Conservation (phyloP, 805 yeast genomes). For the Jamesozyma rosinii region DNA sequence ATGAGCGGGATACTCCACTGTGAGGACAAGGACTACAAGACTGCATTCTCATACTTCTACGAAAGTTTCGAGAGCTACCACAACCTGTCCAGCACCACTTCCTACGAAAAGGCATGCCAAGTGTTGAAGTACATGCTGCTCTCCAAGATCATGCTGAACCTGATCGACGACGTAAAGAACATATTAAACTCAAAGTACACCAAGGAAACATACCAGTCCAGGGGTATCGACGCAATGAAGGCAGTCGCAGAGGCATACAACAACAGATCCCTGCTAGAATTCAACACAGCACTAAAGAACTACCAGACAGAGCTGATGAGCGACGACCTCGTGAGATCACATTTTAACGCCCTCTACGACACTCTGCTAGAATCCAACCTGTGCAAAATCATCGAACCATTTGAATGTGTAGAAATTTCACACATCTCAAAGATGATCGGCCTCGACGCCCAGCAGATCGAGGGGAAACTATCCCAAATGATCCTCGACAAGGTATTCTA, state of each 20-base stretch:
- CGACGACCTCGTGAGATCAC: conserved; percentile 83
- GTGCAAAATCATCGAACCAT: conserved; percentile 91
- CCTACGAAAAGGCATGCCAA: conserved; percentile 61
- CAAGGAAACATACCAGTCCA: conserved; percentile 58
- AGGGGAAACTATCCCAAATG: conserved; percentile 92
- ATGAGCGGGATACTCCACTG: conserved; percentile 94
- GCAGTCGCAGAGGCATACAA: conserved; percentile 85
- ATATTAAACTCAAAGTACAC: conserved; percentile 68
- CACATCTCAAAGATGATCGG: conserved; percentile 86
- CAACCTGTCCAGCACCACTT: conserved; percentile 34
- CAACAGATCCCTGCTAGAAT: conserved; percentile 82
- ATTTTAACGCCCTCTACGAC: conserved; percentile 87
- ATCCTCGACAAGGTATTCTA: conserved; percentile 88
- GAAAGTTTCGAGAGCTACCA: conserved; percentile 91
- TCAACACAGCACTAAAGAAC: conserved; percentile 69
- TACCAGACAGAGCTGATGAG: conserved; percentile 69
- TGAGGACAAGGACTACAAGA: conserved; percentile 92
- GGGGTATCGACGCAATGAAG: conserved; percentile 91
- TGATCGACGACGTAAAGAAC: conserved; percentile 75
- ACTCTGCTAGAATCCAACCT: conserved; percentile 86
- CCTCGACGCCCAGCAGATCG: conserved; percentile 77
- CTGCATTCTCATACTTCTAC: conserved; percentile 89
- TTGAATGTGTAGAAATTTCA: conserved; percentile 86
- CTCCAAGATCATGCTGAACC: conserved; percentile 85
- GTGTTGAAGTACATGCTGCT: conserved; percentile 87